Conservation (phyloP, 345 rosid species). For the Linum trigynum region DNA sequence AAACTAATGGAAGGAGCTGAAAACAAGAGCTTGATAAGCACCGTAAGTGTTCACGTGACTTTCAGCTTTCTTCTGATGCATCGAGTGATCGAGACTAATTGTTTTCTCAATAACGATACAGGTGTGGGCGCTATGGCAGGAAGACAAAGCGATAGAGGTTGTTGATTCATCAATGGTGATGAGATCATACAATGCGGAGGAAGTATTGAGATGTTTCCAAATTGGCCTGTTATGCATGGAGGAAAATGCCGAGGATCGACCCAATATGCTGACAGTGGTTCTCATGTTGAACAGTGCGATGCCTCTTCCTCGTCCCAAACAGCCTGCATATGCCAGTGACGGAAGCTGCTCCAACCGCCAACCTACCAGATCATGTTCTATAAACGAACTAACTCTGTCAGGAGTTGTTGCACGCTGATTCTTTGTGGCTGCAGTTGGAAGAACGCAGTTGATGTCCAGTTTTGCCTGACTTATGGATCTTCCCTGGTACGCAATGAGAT, state of each 20-base stretch:
- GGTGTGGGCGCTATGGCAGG: conserved; percentile 14
- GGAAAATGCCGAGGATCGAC: conserved; percentile 3
- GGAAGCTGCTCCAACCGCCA: background rate
- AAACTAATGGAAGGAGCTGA: background rate
- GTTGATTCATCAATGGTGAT: conserved; percentile 5
- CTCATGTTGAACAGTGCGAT: conserved; percentile 6
- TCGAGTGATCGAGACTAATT: background rate
- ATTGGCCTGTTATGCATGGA: conserved; percentile 12
- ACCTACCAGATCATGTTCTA: background rate
- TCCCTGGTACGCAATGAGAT: background rate
- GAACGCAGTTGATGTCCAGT: background rate
- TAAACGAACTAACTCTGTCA: background rate
- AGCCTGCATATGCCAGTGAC: conserved; percentile 1
- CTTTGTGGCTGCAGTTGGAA: conserved; percentile 3
- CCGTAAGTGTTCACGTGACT: conserved; percentile 3
- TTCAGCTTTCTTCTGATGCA: too few relatives aligned
- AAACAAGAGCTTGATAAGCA: conserved; percentile 9
- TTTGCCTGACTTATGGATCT: background rate
- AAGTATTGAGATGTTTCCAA: conserved; percentile 10
- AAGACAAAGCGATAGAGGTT: conserved; percentile 3
- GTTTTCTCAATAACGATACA: background rate
- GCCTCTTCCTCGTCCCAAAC: background rate
- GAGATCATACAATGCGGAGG: background rate
- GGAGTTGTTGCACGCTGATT: background rate
- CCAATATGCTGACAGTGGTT: conserved; percentile 7